Base-by-base conservation (phyloP, 2,329 filamentous ascomycete species). In the Claviceps digitariae region DNA sequence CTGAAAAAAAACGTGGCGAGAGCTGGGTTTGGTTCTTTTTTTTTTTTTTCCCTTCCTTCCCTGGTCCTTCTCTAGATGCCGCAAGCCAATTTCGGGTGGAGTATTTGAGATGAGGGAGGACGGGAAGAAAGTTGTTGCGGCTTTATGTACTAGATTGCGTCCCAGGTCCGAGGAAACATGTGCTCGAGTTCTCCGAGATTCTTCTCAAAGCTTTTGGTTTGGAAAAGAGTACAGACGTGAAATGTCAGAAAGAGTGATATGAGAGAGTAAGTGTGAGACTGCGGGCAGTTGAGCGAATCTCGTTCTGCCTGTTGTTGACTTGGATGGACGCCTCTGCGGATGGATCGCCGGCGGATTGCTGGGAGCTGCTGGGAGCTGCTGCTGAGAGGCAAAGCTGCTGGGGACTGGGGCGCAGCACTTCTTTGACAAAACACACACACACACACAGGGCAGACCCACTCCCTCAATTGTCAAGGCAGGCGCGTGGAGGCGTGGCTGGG, bases 1-100 rank as follows among this genome's bases (percentile, higher is more conserved):
- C 69, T 71, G 69, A 66, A 66, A 69, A 61, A 66, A 66, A 69
- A 61, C 67, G 69, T 71, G 69, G 69, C 69, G 69, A 71, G 66
- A 71, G 68, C 67, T 70, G 62, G 54, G 10, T 36, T 41, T 25
- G 36, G 60, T 60, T 56, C 59, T 61, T 63, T 62, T 61, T 57
- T 52, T 52, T 34, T 57, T 61, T 62, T 63, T 61, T 59, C 57
- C 51, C 57, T 62, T 62, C 62, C 62, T 61, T 57, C 51, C 57
- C 59, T 56, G 25, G 29, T 6, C 25, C 25, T 27, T 25, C 38
- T 47, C 43, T 20, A 38, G 20, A 36, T 49, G 38, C 52, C 54
- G 58, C 56, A 48, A 47, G 21, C 51, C 57, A 41, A 44, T 53
- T 44, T 51, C 50, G 53, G 46, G 25, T 45, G 20, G 38, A 21